Conservation (phyloP, 345 rosid species). For the Nephelium lappaceum region DNA sequence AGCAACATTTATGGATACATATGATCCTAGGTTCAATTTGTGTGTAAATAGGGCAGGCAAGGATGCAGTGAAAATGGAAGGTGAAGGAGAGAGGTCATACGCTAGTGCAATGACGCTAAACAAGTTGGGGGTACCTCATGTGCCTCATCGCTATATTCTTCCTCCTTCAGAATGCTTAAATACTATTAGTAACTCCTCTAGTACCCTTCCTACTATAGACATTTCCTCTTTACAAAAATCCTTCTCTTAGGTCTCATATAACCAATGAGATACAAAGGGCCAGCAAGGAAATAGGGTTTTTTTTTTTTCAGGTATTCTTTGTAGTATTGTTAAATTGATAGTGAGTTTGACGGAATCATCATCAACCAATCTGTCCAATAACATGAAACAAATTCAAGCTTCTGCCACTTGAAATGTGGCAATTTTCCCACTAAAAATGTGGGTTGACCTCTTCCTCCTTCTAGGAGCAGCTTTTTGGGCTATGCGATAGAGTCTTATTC, state of each 20-base stretch:
- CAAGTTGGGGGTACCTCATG: slow-evolving; percentile 21
- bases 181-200: slow-evolving; percentile 3
- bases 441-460: too few species aligned
- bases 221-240: slow-evolving; percentile 31
- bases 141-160: slow-evolving; percentile 35
- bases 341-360: too few species aligned
- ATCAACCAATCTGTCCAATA: too few species aligned
- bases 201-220: slow-evolving; percentile 34
- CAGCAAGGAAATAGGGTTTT: slow-evolving; percentile 36
- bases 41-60: slow-evolving; percentile 5
- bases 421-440: too few species aligned
- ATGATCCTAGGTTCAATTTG: too few species aligned
- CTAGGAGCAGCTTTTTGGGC: too few species aligned
- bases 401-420: too few species aligned
- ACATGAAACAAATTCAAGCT: too few species aligned
- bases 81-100: slow-evolving; percentile 15
- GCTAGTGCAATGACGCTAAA: slow-evolving; percentile 35
- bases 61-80: slow-evolving; percentile 3
- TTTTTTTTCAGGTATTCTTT: slow-evolving; percentile 42
- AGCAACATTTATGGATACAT: too few species aligned
- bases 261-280: slow-evolving; percentile 34
- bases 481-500: too few species aligned
- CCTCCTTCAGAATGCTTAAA: slow-evolving; percentile 37
- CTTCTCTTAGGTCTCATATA: slow-evolving; percentile 28
- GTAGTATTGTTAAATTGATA: neutral